Percentiles rank a stretch among this genome's conserved stretches.
Evolutionary conservation across 1,139 yeast genomes (phyloP).

Genomic region (Scheffersomyces lignicola): DNA sequence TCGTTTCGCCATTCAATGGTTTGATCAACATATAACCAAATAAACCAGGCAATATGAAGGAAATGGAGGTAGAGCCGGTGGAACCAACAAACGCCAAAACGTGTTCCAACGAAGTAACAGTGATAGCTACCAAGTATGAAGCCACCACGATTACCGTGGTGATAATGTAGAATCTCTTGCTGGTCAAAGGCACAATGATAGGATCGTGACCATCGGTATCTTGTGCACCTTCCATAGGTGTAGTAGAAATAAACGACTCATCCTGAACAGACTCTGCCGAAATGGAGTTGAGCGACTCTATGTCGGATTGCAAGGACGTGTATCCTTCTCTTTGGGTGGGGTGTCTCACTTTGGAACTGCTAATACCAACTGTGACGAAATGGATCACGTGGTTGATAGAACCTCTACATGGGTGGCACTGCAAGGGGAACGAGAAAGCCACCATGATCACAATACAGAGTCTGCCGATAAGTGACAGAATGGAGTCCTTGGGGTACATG

Average conservation of each 20-base stretch:
- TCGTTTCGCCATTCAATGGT: slow-evolving; percentile 37
- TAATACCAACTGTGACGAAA: slow-evolving; percentile 40
- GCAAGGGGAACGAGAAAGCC: slow-evolving; percentile 68
- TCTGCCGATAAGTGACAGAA: slow-evolving; percentile 65
- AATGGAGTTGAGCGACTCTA: slow-evolving; percentile 18
- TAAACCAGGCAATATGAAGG: slow-evolving; percentile 89
- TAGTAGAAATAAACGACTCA: slow-evolving; percentile 44
- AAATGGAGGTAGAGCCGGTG: slow-evolving; percentile 91
- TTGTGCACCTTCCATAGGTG: slow-evolving; percentile 52
- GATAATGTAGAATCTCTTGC: slow-evolving; percentile 56
- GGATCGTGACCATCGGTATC: slow-evolving; percentile 53
- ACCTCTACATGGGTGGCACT: slow-evolving; percentile 78
- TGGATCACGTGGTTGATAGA: slow-evolving; percentile 69
- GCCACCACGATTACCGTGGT: slow-evolving; percentile 62
- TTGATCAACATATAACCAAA: slow-evolving; percentile 73
- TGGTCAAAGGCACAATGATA: slow-evolving; percentile 52
- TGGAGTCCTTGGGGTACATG: slow-evolving; percentile 60
- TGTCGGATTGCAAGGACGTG: slow-evolving; percentile 20
- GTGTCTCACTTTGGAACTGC: slow-evolving; percentile 15
- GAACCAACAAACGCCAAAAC: slow-evolving; percentile 93
- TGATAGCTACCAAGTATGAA: slow-evolving; percentile 73
- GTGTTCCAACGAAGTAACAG: slow-evolving; percentile 76
- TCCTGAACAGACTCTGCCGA: slow-evolving; percentile 18
- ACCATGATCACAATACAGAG: slow-evolving; percentile 70
- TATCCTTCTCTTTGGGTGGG: slow-evolving; percentile 13